Evolutionary conservation across 805 yeast genomes (phyloP).

Genomic region (Pichia insulana): DNA sequence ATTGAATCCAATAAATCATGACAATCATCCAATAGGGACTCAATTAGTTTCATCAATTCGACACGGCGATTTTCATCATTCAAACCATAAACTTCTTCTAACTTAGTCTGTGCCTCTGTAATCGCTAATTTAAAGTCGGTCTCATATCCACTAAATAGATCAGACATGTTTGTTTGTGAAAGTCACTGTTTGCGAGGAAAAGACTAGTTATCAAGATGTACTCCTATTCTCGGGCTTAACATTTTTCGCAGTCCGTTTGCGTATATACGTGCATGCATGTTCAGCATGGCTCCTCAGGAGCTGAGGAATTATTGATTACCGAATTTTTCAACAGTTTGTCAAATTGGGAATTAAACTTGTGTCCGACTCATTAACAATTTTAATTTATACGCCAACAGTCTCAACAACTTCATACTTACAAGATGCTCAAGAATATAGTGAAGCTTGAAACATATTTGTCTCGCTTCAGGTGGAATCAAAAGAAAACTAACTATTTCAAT

Average conservation of each 20-base stretch:
- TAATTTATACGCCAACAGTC: too few relatives aligned
- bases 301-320: too few relatives aligned
- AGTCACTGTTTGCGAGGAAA: not conserved
- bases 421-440: not conserved
- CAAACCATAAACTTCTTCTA: conserved; percentile 44
- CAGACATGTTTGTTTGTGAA: conserved; percentile 28
- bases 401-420: not conserved
- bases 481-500: not conserved
- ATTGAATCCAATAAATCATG: conserved; percentile 78
- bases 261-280: too few relatives aligned
- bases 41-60: conserved; percentile 49
- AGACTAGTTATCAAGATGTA: not conserved
- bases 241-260: too few relatives aligned
- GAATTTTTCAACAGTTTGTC: too few relatives aligned
- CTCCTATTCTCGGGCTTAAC: not conserved
- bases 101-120: conserved; percentile 60
- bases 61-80: conserved; percentile 41
- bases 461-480: not conserved
- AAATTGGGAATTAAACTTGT: too few relatives aligned
- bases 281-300: too few relatives aligned
- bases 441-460: not conserved
- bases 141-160: conserved; percentile 56
- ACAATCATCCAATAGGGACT: conserved; percentile 68
- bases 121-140: conserved; percentile 62
- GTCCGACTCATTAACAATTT: too few relatives aligned